Evolutionary conservation across 2,329 filamentous ascomycete genomes (phyloP).

Genomic region (Blastomyces emzantsi): DNA sequence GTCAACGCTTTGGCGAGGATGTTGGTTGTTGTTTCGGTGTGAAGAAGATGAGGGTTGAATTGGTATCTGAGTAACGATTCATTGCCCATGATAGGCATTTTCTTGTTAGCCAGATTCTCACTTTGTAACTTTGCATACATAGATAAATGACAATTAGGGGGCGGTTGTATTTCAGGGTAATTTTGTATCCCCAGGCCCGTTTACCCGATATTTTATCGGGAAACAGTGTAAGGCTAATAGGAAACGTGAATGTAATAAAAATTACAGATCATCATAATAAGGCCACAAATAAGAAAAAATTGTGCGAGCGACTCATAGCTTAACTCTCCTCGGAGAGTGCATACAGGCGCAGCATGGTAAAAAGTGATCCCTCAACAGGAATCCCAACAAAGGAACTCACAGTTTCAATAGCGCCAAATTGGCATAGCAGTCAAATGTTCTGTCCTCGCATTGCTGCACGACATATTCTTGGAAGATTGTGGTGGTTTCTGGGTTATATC

Average conservation of each 20-base stretch:
- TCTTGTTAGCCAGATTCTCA: neutral
- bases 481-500: slow-evolving; percentile 98
- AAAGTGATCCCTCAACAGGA: slow-evolving; percentile 8
- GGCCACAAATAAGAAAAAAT: neutral
- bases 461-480: slow-evolving; percentile 91
- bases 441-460: slow-evolving; percentile 85
- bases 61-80: slow-evolving; percentile 63
- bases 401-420: slow-evolving; percentile 94
- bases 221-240: slow-evolving; percentile 59
- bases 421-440: slow-evolving; percentile 91
- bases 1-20: slow-evolving; percentile 97
- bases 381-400: slow-evolving; percentile 45
- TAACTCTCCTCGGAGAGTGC: neutral
- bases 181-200: slow-evolving; percentile 15
- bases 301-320: neutral
- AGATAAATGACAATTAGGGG: neutral
- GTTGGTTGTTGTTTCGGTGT: slow-evolving; percentile 97
- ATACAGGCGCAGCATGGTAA: slow-evolving; percentile 13
- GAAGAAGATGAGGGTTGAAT: slow-evolving; percentile 96
- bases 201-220: slow-evolving; percentile 55
- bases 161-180: slow-evolving; percentile 8
- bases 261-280: slow-evolving; percentile 58
- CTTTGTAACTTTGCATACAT: neutral
- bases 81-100: slow-evolving; percentile 3
- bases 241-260: slow-evolving; percentile 67